A percentile compares a stretch with the other conserved stretches of the same genome.
phyloP scores from a whole-genome alignment of 768 basidiomycete species.

The Coprinellus micaceus region DNA sequence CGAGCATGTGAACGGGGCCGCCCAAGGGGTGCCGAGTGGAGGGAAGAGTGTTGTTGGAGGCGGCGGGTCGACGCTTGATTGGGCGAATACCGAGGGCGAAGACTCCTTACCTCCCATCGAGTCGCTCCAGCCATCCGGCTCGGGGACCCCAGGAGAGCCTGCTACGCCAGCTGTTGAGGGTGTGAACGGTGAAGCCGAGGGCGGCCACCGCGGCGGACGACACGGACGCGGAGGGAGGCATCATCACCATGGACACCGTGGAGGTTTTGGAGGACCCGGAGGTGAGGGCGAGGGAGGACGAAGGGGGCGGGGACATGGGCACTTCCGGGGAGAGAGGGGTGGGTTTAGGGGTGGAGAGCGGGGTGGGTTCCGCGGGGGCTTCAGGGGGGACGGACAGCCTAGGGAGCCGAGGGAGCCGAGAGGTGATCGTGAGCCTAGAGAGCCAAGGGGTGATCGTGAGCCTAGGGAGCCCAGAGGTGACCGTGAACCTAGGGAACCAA shows the following conservation, averaged over 20 bases:
- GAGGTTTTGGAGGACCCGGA: neutral
- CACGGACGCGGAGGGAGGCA: conserved; percentile 77
- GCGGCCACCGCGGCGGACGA: too few relatives aligned
- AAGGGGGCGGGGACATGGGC: conserved; percentile 29
- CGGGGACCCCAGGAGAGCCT: conserved; percentile 56
- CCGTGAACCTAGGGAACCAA: neutral
- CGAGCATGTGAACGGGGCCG: neutral
- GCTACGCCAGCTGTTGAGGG: conserved; percentile 19
- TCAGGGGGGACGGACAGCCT: conserved; percentile 31
- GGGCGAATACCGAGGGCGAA: conserved; percentile 78
- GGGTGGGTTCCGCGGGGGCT: conserved; percentile 28
- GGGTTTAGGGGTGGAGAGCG: conserved; percentile 22
- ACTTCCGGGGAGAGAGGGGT: conserved; percentile 27
- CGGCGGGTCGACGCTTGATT: conserved; percentile 55
- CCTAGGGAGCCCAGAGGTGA: conserved; percentile 20
- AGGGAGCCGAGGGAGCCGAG: conserved; percentile 26
- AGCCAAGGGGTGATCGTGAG: neutral
- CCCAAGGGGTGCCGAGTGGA: neutral
- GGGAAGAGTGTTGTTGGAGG: too few relatives aligned
- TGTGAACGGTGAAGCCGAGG: conserved; percentile 30
- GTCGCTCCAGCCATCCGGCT: conserved; percentile 70
- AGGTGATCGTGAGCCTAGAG: conserved; percentile 23
- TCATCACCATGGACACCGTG: conserved; percentile 30
- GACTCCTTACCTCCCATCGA: conserved; percentile 75
- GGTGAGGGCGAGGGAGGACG: neutral